phyloP scores from a whole-genome alignment of 169 alveolate species.

The Plasmodium adleri region DNA sequence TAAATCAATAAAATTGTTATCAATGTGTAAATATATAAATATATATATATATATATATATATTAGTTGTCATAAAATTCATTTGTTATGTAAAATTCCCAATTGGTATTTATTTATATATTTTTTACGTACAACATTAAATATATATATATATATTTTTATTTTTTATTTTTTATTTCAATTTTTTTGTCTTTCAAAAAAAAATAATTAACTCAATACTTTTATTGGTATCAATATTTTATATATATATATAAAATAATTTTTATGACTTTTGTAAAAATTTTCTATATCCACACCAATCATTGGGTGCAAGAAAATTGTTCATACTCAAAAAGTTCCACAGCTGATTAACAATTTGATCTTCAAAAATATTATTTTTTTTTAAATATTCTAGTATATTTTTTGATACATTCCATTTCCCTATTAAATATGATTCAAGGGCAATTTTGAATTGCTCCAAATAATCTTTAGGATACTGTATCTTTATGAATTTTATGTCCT shows the following conservation, averaged over 20 bases:
- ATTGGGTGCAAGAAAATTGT: slow-evolving; percentile 84
- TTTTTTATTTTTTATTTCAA: background rate
- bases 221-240: background rate
- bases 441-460: slow-evolving; percentile 83
- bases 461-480: slow-evolving; percentile 85
- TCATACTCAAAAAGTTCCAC: slow-evolving; percentile 83
- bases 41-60: background rate
- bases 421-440: slow-evolving; percentile 83
- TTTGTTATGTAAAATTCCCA: background rate
- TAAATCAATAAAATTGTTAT: no score
- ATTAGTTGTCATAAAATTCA: background rate
- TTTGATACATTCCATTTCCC: slow-evolving; percentile 90
- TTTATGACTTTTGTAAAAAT: slow-evolving; percentile 86
- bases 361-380: slow-evolving; percentile 87
- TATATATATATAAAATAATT: background rate
- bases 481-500: slow-evolving; percentile 82
- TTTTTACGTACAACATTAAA: background rate
- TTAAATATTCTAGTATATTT: slow-evolving; percentile 78
- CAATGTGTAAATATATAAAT: background rate
- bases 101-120: background rate
- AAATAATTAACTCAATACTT: background rate
- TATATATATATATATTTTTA: slow-evolving; percentile 1
- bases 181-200: slow-evolving; percentile 2
- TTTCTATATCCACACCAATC: slow-evolving; percentile 93
- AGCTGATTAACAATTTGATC: slow-evolving; percentile 80